Conservation (phyloP, 768 basidiomycete species). For the Fomitopsis pulvina region DNA sequence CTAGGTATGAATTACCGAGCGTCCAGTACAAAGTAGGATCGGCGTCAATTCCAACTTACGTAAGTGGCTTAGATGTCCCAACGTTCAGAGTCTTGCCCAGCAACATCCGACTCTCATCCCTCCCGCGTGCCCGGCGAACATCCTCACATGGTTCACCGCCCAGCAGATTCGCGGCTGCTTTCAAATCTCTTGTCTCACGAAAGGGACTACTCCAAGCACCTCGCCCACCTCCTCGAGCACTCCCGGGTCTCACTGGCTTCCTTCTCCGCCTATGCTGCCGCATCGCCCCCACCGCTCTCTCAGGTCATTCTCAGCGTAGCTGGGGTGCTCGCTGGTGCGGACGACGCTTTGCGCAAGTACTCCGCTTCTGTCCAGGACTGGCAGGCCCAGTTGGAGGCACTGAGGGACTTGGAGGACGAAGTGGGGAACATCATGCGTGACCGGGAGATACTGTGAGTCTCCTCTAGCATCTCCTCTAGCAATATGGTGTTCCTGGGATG, state of each 20-base stretch:
- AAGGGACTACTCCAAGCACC: slow-evolving; percentile 63
- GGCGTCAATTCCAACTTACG: too few relatives aligned
- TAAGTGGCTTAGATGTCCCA: too few relatives aligned
- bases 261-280: slow-evolving; percentile 67
- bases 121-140: not conserved
- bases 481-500: too few relatives aligned
- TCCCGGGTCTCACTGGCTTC: slow-evolving; percentile 58
- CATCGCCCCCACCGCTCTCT: slow-evolving; percentile 50
- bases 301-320: slow-evolving; percentile 48
- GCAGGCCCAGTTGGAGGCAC: slow-evolving; percentile 48
- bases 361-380: slow-evolving; percentile 56
- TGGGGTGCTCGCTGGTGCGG: slow-evolving; percentile 51
- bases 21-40: too few relatives aligned
- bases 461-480: too few relatives aligned
- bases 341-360: slow-evolving; percentile 63
- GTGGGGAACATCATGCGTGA: slow-evolving; percentile 65
- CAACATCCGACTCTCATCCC: not conserved
- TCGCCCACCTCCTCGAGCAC: slow-evolving; percentile 48
- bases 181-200: slow-evolving; percentile 61
- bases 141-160: slow-evolving; percentile 56
- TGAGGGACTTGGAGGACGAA: slow-evolving; percentile 70
- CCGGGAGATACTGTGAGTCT: slow-evolving; percentile 72
- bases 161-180: slow-evolving; percentile 69
- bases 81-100: too few relatives aligned
- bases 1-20: too few relatives aligned